Conservation (phyloP, 139 green algal genomes). For the Chlamydomonas incerta region DNA sequence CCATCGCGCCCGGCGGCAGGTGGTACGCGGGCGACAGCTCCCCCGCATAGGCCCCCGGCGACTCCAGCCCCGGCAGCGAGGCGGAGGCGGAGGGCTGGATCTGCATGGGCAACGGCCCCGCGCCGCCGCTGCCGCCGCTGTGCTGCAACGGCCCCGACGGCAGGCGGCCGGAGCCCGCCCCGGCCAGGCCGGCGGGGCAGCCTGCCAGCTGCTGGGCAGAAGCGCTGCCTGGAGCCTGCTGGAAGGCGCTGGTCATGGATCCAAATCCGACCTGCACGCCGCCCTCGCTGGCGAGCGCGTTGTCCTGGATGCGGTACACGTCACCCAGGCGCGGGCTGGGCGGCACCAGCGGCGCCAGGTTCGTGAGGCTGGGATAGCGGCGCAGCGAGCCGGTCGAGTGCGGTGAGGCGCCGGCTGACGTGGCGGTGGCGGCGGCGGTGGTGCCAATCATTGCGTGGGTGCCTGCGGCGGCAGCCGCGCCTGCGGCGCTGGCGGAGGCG, state of each 20-base stretch:
- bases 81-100: neutral
- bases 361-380: neutral
- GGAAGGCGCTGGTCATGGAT: neutral
- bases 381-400: neutral
- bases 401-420: too few species aligned
- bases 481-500: neutral
- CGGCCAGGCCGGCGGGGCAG: neutral
- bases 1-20: neutral
- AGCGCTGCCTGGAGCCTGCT: neutral
- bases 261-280: constrained; percentile 6
- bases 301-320: constrained; percentile 27
- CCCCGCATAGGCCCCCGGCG: neutral
- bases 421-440: neutral
- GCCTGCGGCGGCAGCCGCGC: neutral
- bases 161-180: neutral
- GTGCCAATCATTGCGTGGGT: neutral
- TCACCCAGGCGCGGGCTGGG: constrained; percentile 16
- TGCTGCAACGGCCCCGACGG: too few species aligned
- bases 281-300: neutral
- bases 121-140: too few species aligned
- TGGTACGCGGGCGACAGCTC: neutral
- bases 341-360: neutral
- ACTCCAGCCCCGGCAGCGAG: constrained; percentile 6
- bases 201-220: too few species aligned
- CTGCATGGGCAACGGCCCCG: too few species aligned